These are phyloP conservation scores for Lichenothelia convexa DNA, from an alignment of 495 filamentous ascomycete genomes.

Conservation along the genomic window DNA sequence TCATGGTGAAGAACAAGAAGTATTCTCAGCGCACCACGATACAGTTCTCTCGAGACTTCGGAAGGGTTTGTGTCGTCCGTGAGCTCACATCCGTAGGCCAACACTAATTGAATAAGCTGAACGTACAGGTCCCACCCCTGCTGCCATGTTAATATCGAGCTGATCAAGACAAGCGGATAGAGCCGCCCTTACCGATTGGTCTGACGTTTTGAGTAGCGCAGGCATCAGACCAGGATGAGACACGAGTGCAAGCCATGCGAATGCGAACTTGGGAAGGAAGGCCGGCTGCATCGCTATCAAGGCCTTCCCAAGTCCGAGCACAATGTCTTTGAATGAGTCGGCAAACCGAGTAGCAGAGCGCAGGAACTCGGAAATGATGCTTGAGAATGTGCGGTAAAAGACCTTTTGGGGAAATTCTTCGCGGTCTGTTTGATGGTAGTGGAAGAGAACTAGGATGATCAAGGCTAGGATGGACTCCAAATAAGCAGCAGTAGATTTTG, in stretches of 20 bases:
- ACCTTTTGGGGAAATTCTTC: constrained; percentile 74
- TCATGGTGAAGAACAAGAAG: constrained; percentile 80
- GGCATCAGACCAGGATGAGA: constrained; percentile 80
- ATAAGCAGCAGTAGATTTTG: constrained; percentile 38
- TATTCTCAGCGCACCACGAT: constrained; percentile 65
- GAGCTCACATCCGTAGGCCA: constrained; percentile 60
- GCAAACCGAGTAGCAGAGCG: constrained; percentile 19
- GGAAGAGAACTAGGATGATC: constrained; percentile 61
- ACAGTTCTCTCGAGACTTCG: constrained; percentile 58
- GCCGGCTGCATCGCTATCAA: constrained; percentile 58
- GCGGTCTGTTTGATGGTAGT: constrained; percentile 64
- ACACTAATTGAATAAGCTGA: constrained; percentile 53
- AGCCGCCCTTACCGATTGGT: constrained; percentile 27
- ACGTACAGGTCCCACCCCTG: constrained; percentile 59
- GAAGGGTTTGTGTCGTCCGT: constrained; percentile 57
- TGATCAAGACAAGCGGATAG: neutral
- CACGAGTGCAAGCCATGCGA: constrained; percentile 66
- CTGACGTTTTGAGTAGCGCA: constrained; percentile 48
- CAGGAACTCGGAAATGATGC: constrained; percentile 54
- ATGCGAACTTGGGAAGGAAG: constrained; percentile 62
- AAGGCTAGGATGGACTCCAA: constrained; percentile 59
- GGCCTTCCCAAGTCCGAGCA: constrained; percentile 54
- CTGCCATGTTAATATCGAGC: neutral
- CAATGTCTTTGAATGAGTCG: constrained; percentile 46
- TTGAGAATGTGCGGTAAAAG: constrained; percentile 82